Evolutionary conservation across 1,284 basidiomycete genomes (phyloP).

Genomic region (Ceraceosorus bombacis): DNA sequence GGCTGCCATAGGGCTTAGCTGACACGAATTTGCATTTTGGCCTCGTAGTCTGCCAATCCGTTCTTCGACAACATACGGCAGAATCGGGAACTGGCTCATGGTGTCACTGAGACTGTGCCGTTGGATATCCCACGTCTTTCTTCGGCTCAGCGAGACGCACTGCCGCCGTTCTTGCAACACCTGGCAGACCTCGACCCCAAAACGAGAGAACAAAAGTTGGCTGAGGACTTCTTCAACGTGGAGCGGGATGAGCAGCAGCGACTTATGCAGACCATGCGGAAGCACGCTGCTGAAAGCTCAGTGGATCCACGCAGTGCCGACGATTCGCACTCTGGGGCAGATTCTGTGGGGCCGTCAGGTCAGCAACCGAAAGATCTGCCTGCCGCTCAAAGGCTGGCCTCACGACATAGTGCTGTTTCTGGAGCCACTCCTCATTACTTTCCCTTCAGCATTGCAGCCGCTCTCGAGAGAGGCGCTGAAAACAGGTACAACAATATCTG

Average conservation of each 20-base stretch:
- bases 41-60: slow-evolving; percentile 35
- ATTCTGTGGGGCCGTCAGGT: background rate
- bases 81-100: slow-evolving; percentile 79
- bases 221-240: slow-evolving; percentile 81
- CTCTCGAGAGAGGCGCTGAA: slow-evolving; percentile 86
- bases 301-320: slow-evolving; percentile 5
- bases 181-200: slow-evolving; percentile 56
- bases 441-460: slow-evolving; percentile 88
- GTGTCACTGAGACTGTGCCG: slow-evolving; percentile 52
- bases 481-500: slow-evolving; percentile 83
- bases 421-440: slow-evolving; percentile 51
- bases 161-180: slow-evolving; percentile 73
- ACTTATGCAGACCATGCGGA: slow-evolving; percentile 82
- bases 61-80: slow-evolving; percentile 85
- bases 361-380: background rate
- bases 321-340: background rate
- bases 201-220: slow-evolving; percentile 68
- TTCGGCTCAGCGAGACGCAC: slow-evolving; percentile 47
- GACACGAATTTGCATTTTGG: background rate
- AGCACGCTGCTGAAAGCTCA: slow-evolving; percentile 58
- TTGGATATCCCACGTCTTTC: slow-evolving; percentile 30
- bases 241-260: slow-evolving; percentile 83
- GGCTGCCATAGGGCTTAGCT: background rate
- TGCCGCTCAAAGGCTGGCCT: slow-evolving; percentile 3
- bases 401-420: background rate